These are phyloP conservation scores for Candida tetrigidarum DNA, from an alignment of 1,139 yeast species.

Conservation along the genomic window DNA sequence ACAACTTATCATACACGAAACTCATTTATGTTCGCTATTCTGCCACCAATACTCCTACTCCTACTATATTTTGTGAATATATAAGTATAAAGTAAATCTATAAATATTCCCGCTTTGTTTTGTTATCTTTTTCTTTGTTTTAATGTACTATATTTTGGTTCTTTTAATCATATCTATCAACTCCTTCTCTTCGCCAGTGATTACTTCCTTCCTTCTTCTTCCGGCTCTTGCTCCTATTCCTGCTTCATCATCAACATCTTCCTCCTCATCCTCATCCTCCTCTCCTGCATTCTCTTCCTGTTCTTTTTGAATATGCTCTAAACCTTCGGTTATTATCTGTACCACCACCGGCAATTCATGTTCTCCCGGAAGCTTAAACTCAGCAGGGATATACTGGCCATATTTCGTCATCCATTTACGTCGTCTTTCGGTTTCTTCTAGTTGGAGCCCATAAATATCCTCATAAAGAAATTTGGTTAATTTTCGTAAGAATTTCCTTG, in stretches of 20 bases:
- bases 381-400: conserved; percentile 49
- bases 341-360: conserved; percentile 40
- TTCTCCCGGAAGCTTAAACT: conserved; percentile 46
- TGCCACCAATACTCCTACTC: neutral
- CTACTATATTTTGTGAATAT: neutral
- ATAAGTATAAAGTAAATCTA: neutral
- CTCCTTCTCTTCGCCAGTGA: conserved; percentile 25
- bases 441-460: conserved; percentile 37
- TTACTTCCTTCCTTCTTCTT: conserved; percentile 24
- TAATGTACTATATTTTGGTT: conserved; percentile 1
- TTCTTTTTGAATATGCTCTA: conserved; percentile 35
- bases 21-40: too few species aligned
- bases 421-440: conserved; percentile 40
- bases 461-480: conserved; percentile 39
- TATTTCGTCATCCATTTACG: conserved; percentile 41
- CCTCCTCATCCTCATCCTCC: too few species aligned
- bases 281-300: conserved; percentile 20
- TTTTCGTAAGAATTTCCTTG: conserved; percentile 36
- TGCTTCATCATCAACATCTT: too few species aligned
- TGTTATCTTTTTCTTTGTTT: too few species aligned
- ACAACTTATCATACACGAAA: too few species aligned
- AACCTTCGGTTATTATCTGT: conserved; percentile 49
- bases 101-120: too few species aligned
- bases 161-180: conserved; percentile 26
- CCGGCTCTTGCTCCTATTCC: conserved; percentile 12